Percentiles rank a stretch among this genome's conserved stretches.
These are phyloP conservation scores for Ramaria sp. DNA, from an alignment of 768 basidiomycete species.

Conservation along the genomic window DNA sequence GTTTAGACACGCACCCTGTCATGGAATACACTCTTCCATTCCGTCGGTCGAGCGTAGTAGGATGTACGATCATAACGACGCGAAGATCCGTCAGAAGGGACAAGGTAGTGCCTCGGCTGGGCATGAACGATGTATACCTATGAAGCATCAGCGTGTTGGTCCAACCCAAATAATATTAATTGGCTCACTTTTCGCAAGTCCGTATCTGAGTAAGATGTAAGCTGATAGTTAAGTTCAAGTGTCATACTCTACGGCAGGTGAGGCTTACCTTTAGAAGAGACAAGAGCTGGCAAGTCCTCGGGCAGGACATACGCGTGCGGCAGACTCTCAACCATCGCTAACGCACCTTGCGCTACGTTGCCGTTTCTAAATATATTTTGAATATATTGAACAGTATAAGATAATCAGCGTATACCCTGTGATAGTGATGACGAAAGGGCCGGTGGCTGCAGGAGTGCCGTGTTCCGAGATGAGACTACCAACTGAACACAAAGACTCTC, in stretches of 20 bases:
- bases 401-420: conserved; percentile 50
- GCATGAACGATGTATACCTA: conserved; percentile 74
- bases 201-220: conserved; percentile 29
- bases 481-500: conserved; percentile 42
- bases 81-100: conserved; percentile 36
- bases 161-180: background rate
- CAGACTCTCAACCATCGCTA: conserved; percentile 62
- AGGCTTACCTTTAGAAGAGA: conserved; percentile 38
- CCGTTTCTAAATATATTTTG: conserved; percentile 42
- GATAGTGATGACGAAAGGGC: conserved; percentile 72
- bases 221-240: too few relatives aligned
- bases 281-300: conserved; percentile 46
- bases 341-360: conserved; percentile 70
- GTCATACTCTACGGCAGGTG: background rate
- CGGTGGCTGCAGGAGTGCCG: conserved; percentile 52
- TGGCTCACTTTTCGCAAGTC: conserved; percentile 43
- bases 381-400: background rate
- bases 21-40: conserved; percentile 59
- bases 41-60: conserved; percentile 65
- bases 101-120: conserved; percentile 58
- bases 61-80: conserved; percentile 46
- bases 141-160: background rate
- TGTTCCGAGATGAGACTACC: conserved; percentile 43
- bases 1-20: conserved; percentile 36
- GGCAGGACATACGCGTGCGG: conserved; percentile 50